Percentiles rank a stretch among this genome's conserved stretches.
phyloP scores from a whole-genome alignment of 371 early-diverging fungal species.

The Phascolomyces articulosus region DNA sequence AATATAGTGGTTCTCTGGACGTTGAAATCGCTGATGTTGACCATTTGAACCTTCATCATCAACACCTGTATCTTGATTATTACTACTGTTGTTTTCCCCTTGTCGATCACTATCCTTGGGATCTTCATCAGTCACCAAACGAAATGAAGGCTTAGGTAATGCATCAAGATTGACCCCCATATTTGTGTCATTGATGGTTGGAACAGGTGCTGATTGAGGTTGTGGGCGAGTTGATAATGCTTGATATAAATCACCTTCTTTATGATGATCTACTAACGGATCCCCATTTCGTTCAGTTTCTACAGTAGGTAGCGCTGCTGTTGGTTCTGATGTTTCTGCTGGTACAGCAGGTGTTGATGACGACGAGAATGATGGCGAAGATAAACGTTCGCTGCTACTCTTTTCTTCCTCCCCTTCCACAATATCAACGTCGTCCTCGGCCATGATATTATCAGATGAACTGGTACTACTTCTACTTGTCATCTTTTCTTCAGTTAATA shows the following conservation, averaged over 20 bases:
- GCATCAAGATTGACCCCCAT: constrained; percentile 21
- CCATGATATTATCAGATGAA: no score
- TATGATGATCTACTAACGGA: constrained; percentile 13
- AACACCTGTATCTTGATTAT: neutral
- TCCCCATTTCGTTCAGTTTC: neutral
- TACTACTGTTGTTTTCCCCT: neutral
- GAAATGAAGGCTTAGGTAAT: constrained; percentile 51
- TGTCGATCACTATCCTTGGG: neutral
- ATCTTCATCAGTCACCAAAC: constrained; percentile 12
- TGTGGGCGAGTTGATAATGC: constrained; percentile 36
- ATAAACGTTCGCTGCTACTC: no score
- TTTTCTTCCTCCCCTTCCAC: no score
- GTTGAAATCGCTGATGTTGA: constrained; percentile 21
- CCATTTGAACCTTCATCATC: neutral
- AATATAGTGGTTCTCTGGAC: constrained; percentile 64
- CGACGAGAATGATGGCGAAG: neutral
- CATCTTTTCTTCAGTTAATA: no score
- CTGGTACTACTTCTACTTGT: no score
- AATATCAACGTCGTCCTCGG: no score
- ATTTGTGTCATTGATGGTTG: neutral
- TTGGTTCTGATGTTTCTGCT: neutral
- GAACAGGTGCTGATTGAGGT: no score
- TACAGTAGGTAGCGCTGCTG: no score
- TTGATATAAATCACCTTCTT: constrained; percentile 31
- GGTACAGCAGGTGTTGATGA: neutral